Evolutionary conservation across 208 protist genomes (phyloP), one percentile per base, ranked within the genome.

Genomic region (Naegleria fowleri): DNA sequence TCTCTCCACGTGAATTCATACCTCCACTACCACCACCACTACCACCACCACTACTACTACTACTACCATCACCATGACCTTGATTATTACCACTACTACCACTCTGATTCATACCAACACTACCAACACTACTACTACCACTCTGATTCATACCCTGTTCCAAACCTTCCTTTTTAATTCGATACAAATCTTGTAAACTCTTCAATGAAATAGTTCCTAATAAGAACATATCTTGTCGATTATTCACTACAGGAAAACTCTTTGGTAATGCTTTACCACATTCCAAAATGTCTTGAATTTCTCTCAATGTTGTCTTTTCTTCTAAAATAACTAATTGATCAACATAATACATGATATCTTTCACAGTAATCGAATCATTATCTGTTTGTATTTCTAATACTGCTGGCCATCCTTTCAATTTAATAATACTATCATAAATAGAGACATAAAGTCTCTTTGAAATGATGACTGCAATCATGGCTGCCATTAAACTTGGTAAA

Each of bases 341-440:
- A 1, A 33, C 67, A 79, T 79, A 79, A 79, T 39, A 43, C 83
- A 86, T 86, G 25, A 86, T 48, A 40, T 86, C 83, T 29, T 86
- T 86, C 5, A 86, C 83, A 7, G 16, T 48, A 0, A 86, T 33
- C 16, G 39, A 22, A 38, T 86, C 83, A 48, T 22, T 43, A 29
- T 86, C 83, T 5, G 83, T 86, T 39, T 86, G 33, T 22, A 39
- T 4, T 48, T 86, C 83, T 39, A 86, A 86, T 9, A 86, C 5
- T 29, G 40, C 83, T 39, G 33, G 39, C 83, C 83, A 86, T 19
- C 40, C 40, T 25, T 33, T 16, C 0, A 86, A 9, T 33, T 86
- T 86, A 29, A 86, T 86, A 22, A 86, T 48, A 29, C 15, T 33
- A 48, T 86, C 83, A 86, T 86, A 86, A 48, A 86, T 86, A 9